Conservation (phyloP, 371 early-diverging fungal species). For the Lichtheimia ornata region DNA sequence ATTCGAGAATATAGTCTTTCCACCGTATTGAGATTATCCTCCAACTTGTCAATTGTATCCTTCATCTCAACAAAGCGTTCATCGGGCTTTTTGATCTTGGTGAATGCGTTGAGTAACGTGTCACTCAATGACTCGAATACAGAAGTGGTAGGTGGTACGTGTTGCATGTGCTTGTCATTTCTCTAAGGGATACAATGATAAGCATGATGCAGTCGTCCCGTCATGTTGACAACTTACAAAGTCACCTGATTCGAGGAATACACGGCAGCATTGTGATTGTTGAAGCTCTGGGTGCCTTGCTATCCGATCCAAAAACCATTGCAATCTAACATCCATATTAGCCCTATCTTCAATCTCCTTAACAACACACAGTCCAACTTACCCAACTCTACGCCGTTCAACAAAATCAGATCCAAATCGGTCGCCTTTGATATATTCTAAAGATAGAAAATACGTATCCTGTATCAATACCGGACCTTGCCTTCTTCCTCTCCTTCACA, state of each 20-base stretch:
- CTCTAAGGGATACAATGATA: conserved; percentile 16
- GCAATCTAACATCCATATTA: conserved; percentile 44
- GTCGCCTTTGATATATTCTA: conserved; percentile 94
- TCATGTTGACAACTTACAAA: conserved; percentile 47
- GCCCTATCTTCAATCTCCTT: conserved; percentile 1
- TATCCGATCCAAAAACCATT: conserved; percentile 82
- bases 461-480: neutral
- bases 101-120: conserved; percentile 85
- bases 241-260: conserved; percentile 82
- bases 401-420: conserved; percentile 93
- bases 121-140: conserved; percentile 60
- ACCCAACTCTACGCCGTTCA: conserved; percentile 74
- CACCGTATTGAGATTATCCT: conserved; percentile 79
- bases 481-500: conserved; percentile 67
- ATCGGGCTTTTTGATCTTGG: conserved; percentile 88
- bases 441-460: conserved; percentile 28
- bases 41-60: conserved; percentile 79
- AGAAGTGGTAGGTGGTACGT: conserved; percentile 29
- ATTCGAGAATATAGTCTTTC: conserved; percentile 80
- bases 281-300: conserved; percentile 86
- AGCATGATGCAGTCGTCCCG: neutral
- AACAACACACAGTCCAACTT: neutral
- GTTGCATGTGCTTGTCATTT: conserved; percentile 42
- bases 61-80: conserved; percentile 82
- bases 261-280: conserved; percentile 61